These are phyloP conservation scores for Macadamia integrifolia DNA, from an alignment of 164 flowering plant species.

Conservation along the genomic window DNA sequence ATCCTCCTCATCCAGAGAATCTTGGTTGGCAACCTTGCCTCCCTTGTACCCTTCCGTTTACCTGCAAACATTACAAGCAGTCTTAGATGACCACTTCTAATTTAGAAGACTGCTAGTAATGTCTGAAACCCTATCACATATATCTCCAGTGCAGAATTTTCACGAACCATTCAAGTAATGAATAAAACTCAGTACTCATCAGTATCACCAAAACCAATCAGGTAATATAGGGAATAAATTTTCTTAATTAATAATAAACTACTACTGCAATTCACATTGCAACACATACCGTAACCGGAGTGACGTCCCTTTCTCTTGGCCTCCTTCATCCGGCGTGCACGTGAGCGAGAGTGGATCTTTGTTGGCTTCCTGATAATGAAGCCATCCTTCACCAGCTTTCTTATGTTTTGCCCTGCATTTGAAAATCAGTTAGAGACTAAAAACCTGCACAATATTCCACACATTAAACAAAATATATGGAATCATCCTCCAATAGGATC, in stretches of 20 bases:
- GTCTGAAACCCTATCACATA: too few relatives aligned
- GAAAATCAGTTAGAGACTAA: neutral
- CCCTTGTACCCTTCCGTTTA: slow-evolving; percentile 82
- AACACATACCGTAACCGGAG: slow-evolving; percentile 61
- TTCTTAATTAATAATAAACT: neutral
- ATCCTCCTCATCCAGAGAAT: slow-evolving; percentile 83
- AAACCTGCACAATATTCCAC: too few relatives aligned
- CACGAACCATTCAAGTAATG: too few relatives aligned
- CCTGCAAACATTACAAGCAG: slow-evolving; percentile 28
- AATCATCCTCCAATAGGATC: too few relatives aligned
- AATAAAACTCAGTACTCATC: neutral
- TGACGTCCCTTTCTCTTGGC: slow-evolving; percentile 87
- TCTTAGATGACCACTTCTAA: neutral
- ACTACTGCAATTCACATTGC: too few relatives aligned
- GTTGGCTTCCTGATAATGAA: slow-evolving; percentile 73
- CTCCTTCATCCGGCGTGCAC: slow-evolving; percentile 71
- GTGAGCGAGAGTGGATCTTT: slow-evolving; percentile 78
- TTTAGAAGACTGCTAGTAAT: too few relatives aligned
- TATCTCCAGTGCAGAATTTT: too few relatives aligned
- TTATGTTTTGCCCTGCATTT: slow-evolving; percentile 54
- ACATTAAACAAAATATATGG: too few relatives aligned
- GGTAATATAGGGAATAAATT: neutral
- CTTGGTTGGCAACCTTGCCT: slow-evolving; percentile 80
- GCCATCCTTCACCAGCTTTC: slow-evolving; percentile 69
- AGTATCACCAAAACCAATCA: neutral